phyloP scores from a whole-genome alignment of 352 stramenopile genomes.

The Globisporangium megalacanthum region DNA sequence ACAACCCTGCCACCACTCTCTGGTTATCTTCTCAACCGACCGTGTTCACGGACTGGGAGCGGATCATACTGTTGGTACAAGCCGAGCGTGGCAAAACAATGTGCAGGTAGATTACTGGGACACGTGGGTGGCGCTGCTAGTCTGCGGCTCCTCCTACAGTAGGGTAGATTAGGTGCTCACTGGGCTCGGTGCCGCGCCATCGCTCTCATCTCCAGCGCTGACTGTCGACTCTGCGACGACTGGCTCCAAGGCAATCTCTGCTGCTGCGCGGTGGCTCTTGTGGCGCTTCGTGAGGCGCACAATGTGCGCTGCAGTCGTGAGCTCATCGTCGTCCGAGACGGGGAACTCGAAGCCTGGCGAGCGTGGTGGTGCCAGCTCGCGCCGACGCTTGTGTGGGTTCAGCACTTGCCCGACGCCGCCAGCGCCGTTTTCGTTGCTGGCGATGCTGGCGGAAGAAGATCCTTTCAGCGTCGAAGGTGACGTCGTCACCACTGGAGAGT shows the following conservation, averaged over 20 bases:
- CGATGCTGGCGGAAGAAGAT: neutral
- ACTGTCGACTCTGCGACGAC: neutral
- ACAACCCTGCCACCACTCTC: too few relatives aligned
- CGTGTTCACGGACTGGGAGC: too few relatives aligned
- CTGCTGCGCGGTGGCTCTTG: constrained; percentile 20
- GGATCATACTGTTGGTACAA: too few relatives aligned
- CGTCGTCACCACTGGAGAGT: neutral
- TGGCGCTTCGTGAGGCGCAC: constrained; percentile 43
- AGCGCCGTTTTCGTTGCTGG: constrained; percentile 3
- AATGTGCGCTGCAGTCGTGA: constrained; percentile 15
- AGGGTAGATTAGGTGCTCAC: neutral
- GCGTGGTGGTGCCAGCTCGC: constrained; percentile 10
- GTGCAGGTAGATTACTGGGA: constrained; percentile 9
- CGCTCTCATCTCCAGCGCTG: neutral
- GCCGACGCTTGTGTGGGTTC: constrained; percentile 42
- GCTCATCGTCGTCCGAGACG: constrained; percentile 28
- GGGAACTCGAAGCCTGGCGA: constrained; percentile 32
- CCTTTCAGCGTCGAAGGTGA: neutral
- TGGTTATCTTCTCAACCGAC: too few relatives aligned
- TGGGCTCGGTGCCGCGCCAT: neutral
- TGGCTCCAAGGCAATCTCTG: neutral
- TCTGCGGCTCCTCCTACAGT: too few relatives aligned
- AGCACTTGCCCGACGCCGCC: neutral
- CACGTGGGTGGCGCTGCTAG: neutral
- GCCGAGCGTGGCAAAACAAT: too few relatives aligned